Evolutionary conservation across 805 yeast species (phyloP).

Genomic region (Ogataea nitratoaversa): DNA sequence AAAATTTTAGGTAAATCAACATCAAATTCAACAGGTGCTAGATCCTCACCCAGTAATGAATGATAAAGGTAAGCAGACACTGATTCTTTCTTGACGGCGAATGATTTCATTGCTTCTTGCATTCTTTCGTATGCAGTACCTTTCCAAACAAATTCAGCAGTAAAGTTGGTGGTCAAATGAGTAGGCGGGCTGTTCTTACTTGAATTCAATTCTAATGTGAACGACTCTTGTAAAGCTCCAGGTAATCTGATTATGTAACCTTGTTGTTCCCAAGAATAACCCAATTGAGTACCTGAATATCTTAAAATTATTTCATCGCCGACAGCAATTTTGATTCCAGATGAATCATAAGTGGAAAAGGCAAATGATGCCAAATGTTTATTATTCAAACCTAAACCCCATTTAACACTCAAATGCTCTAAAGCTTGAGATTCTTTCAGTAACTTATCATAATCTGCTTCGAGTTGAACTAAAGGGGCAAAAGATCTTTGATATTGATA

Average conservation of each 20-base stretch:
- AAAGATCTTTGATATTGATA: conserved; percentile 80
- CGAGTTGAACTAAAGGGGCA: conserved; percentile 78
- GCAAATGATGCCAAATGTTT: conserved; percentile 66
- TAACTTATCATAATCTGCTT: conserved; percentile 73
- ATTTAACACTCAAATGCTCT: conserved; percentile 64
- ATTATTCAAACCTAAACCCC: conserved; percentile 68
- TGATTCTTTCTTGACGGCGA: conserved; percentile 67
- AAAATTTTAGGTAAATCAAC: conserved; percentile 56
- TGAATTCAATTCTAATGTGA: conserved; percentile 63
- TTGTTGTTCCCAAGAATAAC: conserved; percentile 63
- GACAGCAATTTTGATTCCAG: conserved; percentile 65
- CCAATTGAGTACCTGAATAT: conserved; percentile 48
- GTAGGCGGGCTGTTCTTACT: conserved; percentile 50
- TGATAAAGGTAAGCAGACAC: conserved; percentile 74
- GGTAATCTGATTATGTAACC: conserved; percentile 77
- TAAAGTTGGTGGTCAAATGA: conserved; percentile 58
- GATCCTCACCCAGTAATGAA: conserved; percentile 76
- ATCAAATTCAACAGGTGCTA: conserved; percentile 57
- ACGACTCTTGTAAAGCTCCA: conserved; percentile 57
- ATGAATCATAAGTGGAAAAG: conserved; percentile 61
- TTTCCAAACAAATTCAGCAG: conserved; percentile 88
- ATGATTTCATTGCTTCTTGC: conserved; percentile 69
- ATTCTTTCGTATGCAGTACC: conserved; percentile 78
- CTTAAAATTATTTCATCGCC: conserved; percentile 79
- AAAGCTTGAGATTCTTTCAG: conserved; percentile 74